Conservation (phyloP, 345 rosid species). For the Pugionium dolabratum region DNA sequence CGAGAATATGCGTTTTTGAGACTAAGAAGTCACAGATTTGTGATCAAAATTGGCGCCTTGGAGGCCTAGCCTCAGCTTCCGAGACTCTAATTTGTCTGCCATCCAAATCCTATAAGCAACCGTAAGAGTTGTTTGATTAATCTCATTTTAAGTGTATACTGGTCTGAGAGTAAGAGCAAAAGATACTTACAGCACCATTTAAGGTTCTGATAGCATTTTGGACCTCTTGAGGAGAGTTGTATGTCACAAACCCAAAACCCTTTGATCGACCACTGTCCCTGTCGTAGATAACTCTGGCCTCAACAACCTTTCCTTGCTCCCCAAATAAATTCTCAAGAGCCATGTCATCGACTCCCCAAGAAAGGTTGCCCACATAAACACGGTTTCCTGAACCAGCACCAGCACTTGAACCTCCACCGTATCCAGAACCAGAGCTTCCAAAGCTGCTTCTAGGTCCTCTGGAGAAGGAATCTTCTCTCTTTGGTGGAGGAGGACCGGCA, state of each 20-base stretch:
- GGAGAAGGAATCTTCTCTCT: conserved; percentile 53
- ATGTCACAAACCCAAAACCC: conserved; percentile 95
- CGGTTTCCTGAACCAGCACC: conserved; percentile 52
- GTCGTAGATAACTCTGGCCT: conserved; percentile 64
- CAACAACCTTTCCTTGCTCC: conserved; percentile 68
- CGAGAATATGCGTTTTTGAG: conserved; percentile 37
- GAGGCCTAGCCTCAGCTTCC: conserved; percentile 53
- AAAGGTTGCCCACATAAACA: conserved; percentile 70
- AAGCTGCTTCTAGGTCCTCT: conserved; percentile 45
- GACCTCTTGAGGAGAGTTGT: conserved; percentile 76
- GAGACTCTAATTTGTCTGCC: conserved; percentile 86
- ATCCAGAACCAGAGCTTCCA: conserved; percentile 39
- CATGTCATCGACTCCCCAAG: conserved; percentile 90
- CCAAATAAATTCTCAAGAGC: conserved; percentile 80
- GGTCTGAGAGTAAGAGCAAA: not conserved
- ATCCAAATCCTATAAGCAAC: conserved; percentile 67
- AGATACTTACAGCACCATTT: conserved; percentile 75
- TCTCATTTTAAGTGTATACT: not conserved
- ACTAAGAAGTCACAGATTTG: conserved; percentile 12
- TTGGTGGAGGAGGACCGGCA: conserved; percentile 78
- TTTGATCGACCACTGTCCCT: conserved; percentile 93
- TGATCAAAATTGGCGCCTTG: conserved; percentile 73
- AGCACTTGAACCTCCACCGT: conserved; percentile 33
- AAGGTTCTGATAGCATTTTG: conserved; percentile 65
- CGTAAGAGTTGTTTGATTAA: not conserved